A percentile compares a stretch with the other conserved stretches of the same genome.
Evolutionary conservation across 148 eudicot genomes (phyloP).

Genomic region (Silene conica): DNA sequence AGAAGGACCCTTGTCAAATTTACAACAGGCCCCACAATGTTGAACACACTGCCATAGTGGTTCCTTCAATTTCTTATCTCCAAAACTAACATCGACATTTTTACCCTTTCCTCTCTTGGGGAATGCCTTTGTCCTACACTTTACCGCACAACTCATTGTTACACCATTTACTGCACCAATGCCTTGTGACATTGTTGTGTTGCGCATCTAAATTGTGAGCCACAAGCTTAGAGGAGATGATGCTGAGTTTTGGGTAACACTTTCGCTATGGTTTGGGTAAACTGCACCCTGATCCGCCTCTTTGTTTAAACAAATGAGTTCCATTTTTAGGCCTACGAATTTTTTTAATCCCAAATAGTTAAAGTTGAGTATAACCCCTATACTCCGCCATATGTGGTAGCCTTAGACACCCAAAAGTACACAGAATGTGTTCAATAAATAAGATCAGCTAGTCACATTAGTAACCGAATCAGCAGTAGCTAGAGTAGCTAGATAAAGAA

Average conservation of each 20-base stretch:
- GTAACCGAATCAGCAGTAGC: too few species aligned
- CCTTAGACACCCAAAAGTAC: too few species aligned
- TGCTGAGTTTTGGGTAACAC: not conserved
- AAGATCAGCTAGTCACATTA: too few species aligned
- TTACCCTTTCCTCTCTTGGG: conserved; percentile 17
- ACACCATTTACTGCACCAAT: not conserved
- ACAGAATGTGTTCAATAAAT: too few species aligned
- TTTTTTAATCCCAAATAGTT: too few species aligned
- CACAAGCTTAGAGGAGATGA: not conserved
- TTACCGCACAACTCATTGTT: conserved; percentile 7
- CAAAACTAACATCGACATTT: conserved; percentile 43
- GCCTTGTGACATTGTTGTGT: conserved; percentile 19
- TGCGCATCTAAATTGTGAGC: not conserved
- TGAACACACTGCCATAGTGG: conserved; percentile 73
- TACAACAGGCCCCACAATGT: conserved; percentile 91
- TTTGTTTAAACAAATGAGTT: too few species aligned
- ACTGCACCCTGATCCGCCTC: too few species aligned
- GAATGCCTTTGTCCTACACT: conserved; percentile 17
- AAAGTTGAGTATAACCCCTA: too few species aligned
- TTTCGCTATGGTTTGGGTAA: too few species aligned
- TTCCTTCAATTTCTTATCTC: conserved; percentile 45
- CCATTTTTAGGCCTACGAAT: too few species aligned
- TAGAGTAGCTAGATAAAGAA: too few species aligned
- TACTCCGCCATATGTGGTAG: too few species aligned
- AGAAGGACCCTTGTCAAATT: conserved; percentile 73